Conservation (phyloP, 2,329 filamentous ascomycete species). For the Fusarium algeriense region DNA sequence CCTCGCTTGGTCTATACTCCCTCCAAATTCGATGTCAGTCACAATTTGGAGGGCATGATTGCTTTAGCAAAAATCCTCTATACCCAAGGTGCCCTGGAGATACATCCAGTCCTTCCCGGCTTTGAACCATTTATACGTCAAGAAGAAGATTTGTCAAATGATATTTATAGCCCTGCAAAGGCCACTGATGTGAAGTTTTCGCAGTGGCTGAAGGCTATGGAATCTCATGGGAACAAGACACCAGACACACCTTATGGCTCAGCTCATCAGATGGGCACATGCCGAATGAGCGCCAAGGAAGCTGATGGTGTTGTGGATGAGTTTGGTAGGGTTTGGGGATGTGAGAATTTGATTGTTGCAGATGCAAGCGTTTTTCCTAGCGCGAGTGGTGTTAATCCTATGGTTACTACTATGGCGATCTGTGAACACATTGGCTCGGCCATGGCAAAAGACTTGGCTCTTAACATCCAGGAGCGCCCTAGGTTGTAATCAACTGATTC, state of each 20-base stretch:
- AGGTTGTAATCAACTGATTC: not conserved
- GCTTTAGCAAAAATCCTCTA: constrained; percentile 4
- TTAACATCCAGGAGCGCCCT: not conserved
- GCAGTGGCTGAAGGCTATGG: not conserved
- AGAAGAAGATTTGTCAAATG: not conserved
- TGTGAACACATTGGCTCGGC: not conserved
- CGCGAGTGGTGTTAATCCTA: constrained; percentile 2
- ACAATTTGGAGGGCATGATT: not conserved
- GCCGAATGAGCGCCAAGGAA: constrained; percentile 1
- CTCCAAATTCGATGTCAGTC: constrained; percentile 1
- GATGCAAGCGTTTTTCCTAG: constrained; percentile 2
- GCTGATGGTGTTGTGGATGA: constrained; percentile 2
- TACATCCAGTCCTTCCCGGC: not conserved
- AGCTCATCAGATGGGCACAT: constrained; percentile 6
- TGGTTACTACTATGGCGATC: constrained; percentile 8
- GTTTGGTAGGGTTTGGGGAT: constrained; percentile 2
- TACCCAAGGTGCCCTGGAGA: not conserved
- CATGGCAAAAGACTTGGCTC: not conserved
- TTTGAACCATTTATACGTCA: not conserved
- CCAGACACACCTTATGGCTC: constrained; percentile 1
- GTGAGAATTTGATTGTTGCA: not conserved
- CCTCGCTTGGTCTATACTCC: not conserved
- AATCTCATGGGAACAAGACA: constrained; percentile 9
- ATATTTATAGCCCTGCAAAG: rapidly evolving
- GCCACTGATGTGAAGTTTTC: not conserved